Evolutionary conservation across 2,329 filamentous ascomycete species (phyloP), one percentile per base, ranked within the genome.

Genomic region (Tolypocladium guangdongense): DNA sequence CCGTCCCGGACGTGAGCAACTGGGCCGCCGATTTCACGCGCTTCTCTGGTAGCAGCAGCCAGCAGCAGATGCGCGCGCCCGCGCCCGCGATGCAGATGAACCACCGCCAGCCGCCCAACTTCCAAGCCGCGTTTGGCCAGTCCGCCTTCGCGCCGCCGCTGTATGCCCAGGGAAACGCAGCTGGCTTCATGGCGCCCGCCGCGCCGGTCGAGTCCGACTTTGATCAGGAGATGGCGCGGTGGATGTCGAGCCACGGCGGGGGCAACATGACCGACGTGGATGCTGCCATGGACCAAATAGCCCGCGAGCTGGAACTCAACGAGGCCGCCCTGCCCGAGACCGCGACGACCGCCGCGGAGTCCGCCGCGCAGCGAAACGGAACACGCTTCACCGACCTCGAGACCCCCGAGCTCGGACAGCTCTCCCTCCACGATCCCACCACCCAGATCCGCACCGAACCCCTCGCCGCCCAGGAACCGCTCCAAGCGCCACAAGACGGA

Each of bases 221-320:
- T 36, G 66, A 72, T 49, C 57, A 66, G 38, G 71, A 75, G 43
- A 71, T 75, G 66, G 63, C 65, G 7, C 63, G 61, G 27, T 75
- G 72, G 72, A 70, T 74, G 66, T 64, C 67, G 0, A 61, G 53
- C 16, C 67, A 75, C 45, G 63, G 66, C 22, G 54, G 55, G 4
- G 58, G 58, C 10, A 61, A 64, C 41, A 72, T 73, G 64, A 61
- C 66, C 27, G 63, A 72, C 35, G 70, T 74, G 3, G 70, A 74
- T 50, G 70, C 69, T 22, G 67, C 69, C 52, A 74, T 75, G 69
- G 71, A 74, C 37, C 65, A 71, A 52, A 66, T 75, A 58, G 72
- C 72, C 7, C 64, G 63, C 14, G 70, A 74, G 52, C 60, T 74
- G 10, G 69, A 72, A 41, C 62, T 67, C 52, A 67, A 66, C 56